Conservation (phyloP, 2,329 filamentous ascomycete genomes). For the Fusarium drepaniforme region DNA sequence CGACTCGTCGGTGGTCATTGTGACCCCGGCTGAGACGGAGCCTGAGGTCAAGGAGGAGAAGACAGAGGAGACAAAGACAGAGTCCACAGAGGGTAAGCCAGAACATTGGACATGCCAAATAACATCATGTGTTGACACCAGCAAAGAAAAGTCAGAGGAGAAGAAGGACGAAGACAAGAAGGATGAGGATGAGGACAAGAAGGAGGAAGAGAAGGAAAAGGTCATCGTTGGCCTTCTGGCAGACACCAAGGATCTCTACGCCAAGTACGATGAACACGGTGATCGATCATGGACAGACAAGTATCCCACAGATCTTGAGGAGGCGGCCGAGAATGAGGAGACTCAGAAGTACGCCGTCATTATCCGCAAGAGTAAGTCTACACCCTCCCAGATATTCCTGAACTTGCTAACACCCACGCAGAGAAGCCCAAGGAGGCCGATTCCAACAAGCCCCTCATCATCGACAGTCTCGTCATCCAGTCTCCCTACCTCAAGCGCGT, state of each 20-base stretch:
- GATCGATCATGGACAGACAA: constrained; percentile 67
- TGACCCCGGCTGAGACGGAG: constrained; percentile 39
- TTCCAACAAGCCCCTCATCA: constrained; percentile 69
- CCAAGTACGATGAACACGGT: constrained; percentile 60
- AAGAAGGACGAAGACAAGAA: constrained; percentile 7
- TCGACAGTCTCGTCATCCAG: constrained; percentile 74
- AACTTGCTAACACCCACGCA: constrained; percentile 9
- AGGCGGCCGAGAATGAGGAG: constrained; percentile 70
- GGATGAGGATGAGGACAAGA: background rate
- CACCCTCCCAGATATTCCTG: fast-evolving
- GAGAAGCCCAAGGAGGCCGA: constrained; percentile 64
- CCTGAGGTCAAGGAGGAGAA: constrained; percentile 23
- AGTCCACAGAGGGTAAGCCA: constrained; percentile 22
- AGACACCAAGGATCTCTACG: constrained; percentile 58
- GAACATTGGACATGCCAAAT: no score
- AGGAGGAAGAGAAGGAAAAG: constrained; percentile 27
- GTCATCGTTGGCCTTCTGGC: constrained; percentile 51
- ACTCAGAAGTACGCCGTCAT: constrained; percentile 72
- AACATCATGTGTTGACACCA: background rate
- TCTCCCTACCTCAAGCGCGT: constrained; percentile 70
- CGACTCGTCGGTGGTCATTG: constrained; percentile 34
- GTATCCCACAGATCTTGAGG: constrained; percentile 65
- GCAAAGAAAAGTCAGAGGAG: constrained; percentile 21
- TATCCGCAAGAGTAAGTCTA: constrained; percentile 61
- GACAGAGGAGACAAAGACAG: constrained; percentile 17